Evolutionary conservation across 768 basidiomycete genomes (phyloP).

Genomic region (Lentinula guzmanii): DNA sequence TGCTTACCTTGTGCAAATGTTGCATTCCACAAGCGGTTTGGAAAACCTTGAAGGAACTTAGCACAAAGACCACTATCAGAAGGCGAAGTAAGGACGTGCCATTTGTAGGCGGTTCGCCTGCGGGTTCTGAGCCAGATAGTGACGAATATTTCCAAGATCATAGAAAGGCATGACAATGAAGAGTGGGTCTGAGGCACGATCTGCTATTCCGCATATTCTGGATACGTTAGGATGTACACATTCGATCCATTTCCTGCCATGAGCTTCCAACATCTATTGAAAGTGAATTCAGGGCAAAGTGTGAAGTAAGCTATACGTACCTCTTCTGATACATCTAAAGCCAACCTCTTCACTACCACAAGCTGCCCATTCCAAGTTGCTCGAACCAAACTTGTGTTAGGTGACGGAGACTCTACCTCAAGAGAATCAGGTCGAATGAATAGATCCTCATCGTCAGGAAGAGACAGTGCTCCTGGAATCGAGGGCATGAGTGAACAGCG

Average conservation of each 20-base stretch:
- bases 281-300: background rate
- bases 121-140: conserved; percentile 15
- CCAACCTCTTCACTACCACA: conserved; percentile 3
- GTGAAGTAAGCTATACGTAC: background rate
- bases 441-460: background rate
- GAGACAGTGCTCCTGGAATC: background rate
- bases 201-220: conserved; percentile 16
- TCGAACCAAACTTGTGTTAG: background rate
- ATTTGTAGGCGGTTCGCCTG: conserved; percentile 14
- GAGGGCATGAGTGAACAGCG: background rate
- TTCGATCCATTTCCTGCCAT: conserved; percentile 16
- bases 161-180: conserved; percentile 15
- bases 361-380: conserved; percentile 1
- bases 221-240: conserved; percentile 16
- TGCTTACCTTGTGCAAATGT: conserved; percentile 16
- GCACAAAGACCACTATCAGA: background rate
- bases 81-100: background rate
- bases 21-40: conserved; percentile 19
- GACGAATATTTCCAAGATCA: conserved; percentile 13
- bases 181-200: conserved; percentile 16
- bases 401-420: background rate
- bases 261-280: conserved; percentile 12
- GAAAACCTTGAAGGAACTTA: conserved; percentile 10
- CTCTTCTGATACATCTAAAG: conserved; percentile 1
- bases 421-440: background rate